Percentiles rank a stretch among this genome's conserved stretches.
Evolutionary conservation across 73 alveolate genomes (phyloP).

Genomic region (Paramecium sonneborni): DNA sequence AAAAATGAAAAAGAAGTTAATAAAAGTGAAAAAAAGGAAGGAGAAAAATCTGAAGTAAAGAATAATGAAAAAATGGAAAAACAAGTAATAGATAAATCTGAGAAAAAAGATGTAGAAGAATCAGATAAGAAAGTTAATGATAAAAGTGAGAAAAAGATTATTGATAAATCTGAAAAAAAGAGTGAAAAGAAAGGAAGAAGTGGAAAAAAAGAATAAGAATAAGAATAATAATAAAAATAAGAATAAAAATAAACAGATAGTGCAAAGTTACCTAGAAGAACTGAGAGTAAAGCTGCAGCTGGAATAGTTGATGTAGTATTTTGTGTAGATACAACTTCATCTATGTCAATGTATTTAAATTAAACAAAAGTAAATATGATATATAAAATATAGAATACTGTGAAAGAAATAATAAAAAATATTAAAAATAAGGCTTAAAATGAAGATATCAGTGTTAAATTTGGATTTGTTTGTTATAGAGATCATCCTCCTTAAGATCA

Average conservation of each 20-base stretch:
- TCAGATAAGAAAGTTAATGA: background rate
- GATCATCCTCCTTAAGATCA: conserved; percentile 89
- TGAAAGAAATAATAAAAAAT: conserved; percentile 75
- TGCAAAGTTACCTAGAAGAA: conserved; percentile 44
- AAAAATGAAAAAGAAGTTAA: conserved; percentile 25
- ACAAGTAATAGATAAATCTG: background rate
- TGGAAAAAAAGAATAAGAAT: background rate
- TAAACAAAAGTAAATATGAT: conserved; percentile 67
- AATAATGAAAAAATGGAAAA: background rate
- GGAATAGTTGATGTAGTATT: conserved; percentile 84
- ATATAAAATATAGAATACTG: conserved; percentile 1
- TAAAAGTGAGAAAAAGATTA: background rate
- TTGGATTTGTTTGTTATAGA: conserved; percentile 87
- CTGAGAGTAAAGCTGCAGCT: conserved; percentile 46
- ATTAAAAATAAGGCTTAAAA: conserved; percentile 73
- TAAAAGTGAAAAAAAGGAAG: conserved; percentile 43
- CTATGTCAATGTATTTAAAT: conserved; percentile 81
- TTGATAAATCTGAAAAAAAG: background rate
- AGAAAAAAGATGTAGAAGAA: background rate
- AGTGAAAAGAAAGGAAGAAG: background rate
- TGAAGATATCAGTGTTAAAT: conserved; percentile 76
- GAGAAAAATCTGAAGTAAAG: background rate
- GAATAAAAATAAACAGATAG: background rate
- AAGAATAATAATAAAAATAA: conserved; percentile 38
- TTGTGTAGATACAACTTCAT: conserved; percentile 88